Percentiles rank a stretch among this genome's conserved stretches.
These are phyloP conservation scores for Saccharomycopsis olivae DNA, from an alignment of 805 yeast genomes.

Conservation along the genomic window DNA sequence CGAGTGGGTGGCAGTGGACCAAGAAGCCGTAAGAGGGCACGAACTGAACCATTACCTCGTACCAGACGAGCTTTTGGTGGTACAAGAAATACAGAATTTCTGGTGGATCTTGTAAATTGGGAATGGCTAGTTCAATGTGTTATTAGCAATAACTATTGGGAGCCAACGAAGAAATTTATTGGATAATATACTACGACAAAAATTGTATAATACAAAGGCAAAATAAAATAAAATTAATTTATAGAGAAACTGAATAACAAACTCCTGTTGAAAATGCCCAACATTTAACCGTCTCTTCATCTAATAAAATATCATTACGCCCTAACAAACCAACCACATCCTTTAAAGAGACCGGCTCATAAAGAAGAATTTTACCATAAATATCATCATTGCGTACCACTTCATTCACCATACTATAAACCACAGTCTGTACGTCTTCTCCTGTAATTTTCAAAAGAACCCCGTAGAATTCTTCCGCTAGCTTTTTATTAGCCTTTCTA, in stretches of 20 bases:
- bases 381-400: slow-evolving; percentile 1
- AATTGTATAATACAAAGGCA: too few species aligned
- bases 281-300: slow-evolving; percentile 3
- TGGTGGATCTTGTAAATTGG: slow-evolving; percentile 34
- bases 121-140: slow-evolving; percentile 62
- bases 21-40: slow-evolving; percentile 4
- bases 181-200: background rate
- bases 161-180: slow-evolving; percentile 4
- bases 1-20: too few species aligned
- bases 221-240: background rate
- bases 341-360: slow-evolving; percentile 11
- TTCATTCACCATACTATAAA: too few species aligned
- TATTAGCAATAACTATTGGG: slow-evolving; percentile 27
- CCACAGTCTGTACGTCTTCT: too few species aligned
- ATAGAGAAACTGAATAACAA: slow-evolving; percentile 5
- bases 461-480: too few species aligned
- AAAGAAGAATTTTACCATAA: slow-evolving; percentile 10
- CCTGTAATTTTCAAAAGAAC: too few species aligned
- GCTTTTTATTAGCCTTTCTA: too few species aligned
- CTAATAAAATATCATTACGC: slow-evolving; percentile 1
- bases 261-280: slow-evolving; percentile 15
- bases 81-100: background rate
- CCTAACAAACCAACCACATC: slow-evolving; percentile 1
- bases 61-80: too few species aligned
- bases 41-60: slow-evolving; percentile 4